These are phyloP conservation scores for Physcia stellaris DNA, from an alignment of 495 filamentous ascomycete species.

Conservation along the genomic window DNA sequence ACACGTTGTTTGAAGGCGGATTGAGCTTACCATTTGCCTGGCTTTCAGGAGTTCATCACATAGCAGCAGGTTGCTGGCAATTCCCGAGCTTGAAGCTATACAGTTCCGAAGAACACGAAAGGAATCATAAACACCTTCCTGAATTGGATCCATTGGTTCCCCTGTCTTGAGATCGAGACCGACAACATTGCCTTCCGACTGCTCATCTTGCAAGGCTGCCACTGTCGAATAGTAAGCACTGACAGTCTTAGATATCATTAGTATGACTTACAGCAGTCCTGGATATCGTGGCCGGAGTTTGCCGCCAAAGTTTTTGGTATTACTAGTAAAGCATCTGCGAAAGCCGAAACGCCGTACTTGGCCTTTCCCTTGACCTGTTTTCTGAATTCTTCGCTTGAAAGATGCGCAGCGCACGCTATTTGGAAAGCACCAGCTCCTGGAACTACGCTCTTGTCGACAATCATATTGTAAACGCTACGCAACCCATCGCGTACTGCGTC, in stretches of 20 bases:
- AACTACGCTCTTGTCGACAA: constrained; percentile 88
- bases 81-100: constrained; percentile 85
- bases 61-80: constrained; percentile 86
- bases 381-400: constrained; percentile 66
- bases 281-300: constrained; percentile 92
- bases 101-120: constrained; percentile 90
- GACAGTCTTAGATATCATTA: too few relatives aligned
- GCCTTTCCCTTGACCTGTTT: constrained; percentile 94
- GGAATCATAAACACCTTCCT: constrained; percentile 87
- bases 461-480: constrained; percentile 95
- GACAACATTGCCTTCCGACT: constrained; percentile 67
- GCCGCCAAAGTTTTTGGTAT: constrained; percentile 96
- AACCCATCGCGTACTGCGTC: constrained; percentile 96
- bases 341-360: constrained; percentile 86
- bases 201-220: constrained; percentile 74
- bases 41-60: constrained; percentile 98
- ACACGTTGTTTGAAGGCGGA: background rate
- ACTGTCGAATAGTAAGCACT: too few relatives aligned
- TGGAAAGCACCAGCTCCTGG: constrained; percentile 95
- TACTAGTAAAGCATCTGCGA: constrained; percentile 82
- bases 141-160: constrained; percentile 89
- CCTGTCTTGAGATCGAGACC: constrained; percentile 78
- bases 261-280: constrained; percentile 71
- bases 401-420: constrained; percentile 80
- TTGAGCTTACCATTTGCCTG: constrained; percentile 62